These are phyloP conservation scores for Penicillium cinerascens DNA, from an alignment of 495 filamentous ascomycete genomes.

Conservation along the genomic window DNA sequence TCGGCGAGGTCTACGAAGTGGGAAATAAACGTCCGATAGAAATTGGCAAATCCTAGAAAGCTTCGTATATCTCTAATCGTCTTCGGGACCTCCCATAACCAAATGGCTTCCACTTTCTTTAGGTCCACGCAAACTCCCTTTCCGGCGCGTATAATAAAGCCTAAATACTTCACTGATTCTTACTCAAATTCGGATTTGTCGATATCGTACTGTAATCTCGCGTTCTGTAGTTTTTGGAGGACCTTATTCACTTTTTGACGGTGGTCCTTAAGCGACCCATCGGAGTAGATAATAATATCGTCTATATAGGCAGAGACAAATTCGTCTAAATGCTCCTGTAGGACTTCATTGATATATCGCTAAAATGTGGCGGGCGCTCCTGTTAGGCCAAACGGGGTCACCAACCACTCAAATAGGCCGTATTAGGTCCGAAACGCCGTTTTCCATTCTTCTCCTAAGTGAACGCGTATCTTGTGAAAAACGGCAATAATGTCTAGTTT, in stretches of 20 bases:
- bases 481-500: conserved; percentile 43
- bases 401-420: conserved; percentile 23
- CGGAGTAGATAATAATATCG: conserved; percentile 31
- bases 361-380: conserved; percentile 23
- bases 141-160: neutral
- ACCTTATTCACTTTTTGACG: neutral
- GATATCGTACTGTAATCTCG: neutral
- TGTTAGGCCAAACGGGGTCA: conserved; percentile 16
- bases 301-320: conserved; percentile 33
- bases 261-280: neutral
- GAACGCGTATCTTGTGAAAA: conserved; percentile 29
- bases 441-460: conserved; percentile 22
- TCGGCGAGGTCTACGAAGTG: neutral
- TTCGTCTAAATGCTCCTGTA: conserved; percentile 15
- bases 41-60: neutral
- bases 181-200: neutral
- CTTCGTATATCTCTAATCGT: neutral
- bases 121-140: neutral
- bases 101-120: neutral
- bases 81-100: neutral
- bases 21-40: neutral
- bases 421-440: conserved; percentile 34
- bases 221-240: neutral
- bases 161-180: neutral
- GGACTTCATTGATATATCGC: conserved; percentile 14